Conservation (phyloP, 2,329 filamentous ascomycete genomes). For the Fusarium sp. region DNA sequence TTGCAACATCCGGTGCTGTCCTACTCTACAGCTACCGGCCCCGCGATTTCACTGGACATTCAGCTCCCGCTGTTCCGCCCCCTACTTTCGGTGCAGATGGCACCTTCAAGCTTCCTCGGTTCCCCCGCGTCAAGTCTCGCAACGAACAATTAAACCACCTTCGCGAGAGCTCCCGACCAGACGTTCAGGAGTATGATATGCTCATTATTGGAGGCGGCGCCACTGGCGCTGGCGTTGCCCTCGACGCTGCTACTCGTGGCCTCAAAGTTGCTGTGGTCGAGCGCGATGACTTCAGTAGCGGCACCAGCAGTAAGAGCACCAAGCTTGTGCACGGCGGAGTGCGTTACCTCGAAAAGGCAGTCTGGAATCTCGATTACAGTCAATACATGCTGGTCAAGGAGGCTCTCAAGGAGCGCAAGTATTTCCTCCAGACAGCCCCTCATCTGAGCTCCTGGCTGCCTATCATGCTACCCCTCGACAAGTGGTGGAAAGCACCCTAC, state of each 20-base stretch:
- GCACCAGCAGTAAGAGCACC: conserved; percentile 80
- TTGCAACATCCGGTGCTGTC: conserved; percentile 57
- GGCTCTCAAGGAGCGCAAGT: conserved; percentile 79
- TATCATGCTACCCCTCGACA: conserved; percentile 80
- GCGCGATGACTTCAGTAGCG: conserved; percentile 78
- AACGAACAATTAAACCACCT: conserved; percentile 74
- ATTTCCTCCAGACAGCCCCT: conserved; percentile 79
- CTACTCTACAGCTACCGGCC: conserved; percentile 72
- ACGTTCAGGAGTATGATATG: conserved; percentile 71
- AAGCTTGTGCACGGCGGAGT: conserved; percentile 84
- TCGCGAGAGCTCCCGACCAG: conserved; percentile 51
- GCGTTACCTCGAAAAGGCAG: conserved; percentile 79
- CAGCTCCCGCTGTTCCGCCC: conserved; percentile 75
- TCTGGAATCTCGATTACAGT: conserved; percentile 80
- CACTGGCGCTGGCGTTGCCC: conserved; percentile 76
- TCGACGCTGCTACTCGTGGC: conserved; percentile 78
- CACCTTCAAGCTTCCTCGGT: conserved; percentile 73
- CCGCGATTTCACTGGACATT: conserved; percentile 77
- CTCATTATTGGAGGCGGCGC: conserved; percentile 78
- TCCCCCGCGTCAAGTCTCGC: conserved; percentile 72
- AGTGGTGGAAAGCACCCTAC: conserved; percentile 83
- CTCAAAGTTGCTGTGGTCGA: conserved; percentile 79
- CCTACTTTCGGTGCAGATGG: conserved; percentile 77
- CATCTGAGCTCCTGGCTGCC: conserved; percentile 80
- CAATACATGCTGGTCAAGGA: conserved; percentile 79